Evolutionary conservation across 2,329 filamentous ascomycete species (phyloP).

Genomic region (Tolypocladium tropicale): DNA sequence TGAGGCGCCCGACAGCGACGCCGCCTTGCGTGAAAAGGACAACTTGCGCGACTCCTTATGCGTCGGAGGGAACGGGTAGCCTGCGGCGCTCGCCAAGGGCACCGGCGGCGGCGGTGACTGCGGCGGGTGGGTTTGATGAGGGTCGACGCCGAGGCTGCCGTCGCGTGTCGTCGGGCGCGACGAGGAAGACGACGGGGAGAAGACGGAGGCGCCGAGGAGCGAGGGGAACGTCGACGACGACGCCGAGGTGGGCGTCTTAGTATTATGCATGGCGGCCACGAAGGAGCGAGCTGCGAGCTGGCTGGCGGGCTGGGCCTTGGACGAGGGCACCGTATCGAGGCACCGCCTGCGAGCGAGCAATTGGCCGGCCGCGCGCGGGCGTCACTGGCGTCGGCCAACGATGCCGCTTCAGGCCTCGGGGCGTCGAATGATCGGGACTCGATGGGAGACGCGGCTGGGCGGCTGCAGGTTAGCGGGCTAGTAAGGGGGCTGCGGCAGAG

Average conservation of each 20-base stretch:
- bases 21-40: constrained; percentile 42
- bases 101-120: background rate
- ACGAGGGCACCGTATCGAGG: background rate
- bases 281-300: background rate
- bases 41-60: constrained; percentile 30
- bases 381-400: background rate
- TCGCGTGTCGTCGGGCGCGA: constrained; percentile 27
- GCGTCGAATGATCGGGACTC: background rate
- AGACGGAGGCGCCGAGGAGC: constrained; percentile 26
- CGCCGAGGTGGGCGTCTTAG: constrained; percentile 1
- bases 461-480: background rate
- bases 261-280: background rate
- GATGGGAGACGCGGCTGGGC: background rate
- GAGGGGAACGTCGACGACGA: constrained; percentile 18
- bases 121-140: background rate
- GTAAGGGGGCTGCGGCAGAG: background rate
- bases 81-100: constrained; percentile 12
- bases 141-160: constrained; percentile 8
- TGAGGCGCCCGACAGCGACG: constrained; percentile 34
- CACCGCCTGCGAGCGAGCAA: background rate
- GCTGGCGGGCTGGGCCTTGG: background rate
- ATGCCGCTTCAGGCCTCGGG: background rate
- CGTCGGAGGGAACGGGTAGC: constrained; percentile 25
- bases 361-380: background rate
- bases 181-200: constrained; percentile 16